These are phyloP conservation scores for Carallia pectinifolia DNA, from an alignment of 345 rosid species.

Conservation along the genomic window DNA sequence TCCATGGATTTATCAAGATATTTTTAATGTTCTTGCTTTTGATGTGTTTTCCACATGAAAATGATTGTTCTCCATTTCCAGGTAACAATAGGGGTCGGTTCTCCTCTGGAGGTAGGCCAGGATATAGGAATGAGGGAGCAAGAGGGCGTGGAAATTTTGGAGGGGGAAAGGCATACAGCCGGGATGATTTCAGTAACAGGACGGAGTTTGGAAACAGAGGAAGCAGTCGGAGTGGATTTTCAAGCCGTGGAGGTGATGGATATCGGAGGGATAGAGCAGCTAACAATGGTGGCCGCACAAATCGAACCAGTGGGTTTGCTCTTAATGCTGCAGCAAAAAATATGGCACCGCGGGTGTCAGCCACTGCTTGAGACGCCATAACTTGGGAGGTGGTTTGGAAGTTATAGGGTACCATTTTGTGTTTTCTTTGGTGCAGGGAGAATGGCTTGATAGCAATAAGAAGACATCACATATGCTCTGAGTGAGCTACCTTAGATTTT, in stretches of 20 bases:
- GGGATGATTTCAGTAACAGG: conserved; percentile 57
- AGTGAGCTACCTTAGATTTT: conserved; percentile 2
- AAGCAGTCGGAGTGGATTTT: conserved; percentile 56
- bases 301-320: conserved; percentile 37
- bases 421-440: conserved; percentile 10
- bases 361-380: conserved; percentile 42
- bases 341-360: conserved; percentile 46
- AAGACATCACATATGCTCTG: neutral
- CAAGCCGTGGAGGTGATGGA: conserved; percentile 57
- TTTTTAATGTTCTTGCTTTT: too few species aligned
- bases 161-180: conserved; percentile 59
- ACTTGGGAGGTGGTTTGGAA: conserved; percentile 1
- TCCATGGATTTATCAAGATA: neutral
- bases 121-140: conserved; percentile 67
- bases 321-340: conserved; percentile 37
- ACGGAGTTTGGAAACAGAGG: conserved; percentile 65
- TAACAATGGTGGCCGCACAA: conserved; percentile 42
- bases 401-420: conserved; percentile 3
- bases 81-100: conserved; percentile 66
- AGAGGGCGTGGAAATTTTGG: conserved; percentile 75
- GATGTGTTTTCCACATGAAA: neutral
- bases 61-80: conserved; percentile 29
- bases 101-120: conserved; percentile 52
- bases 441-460: neutral
- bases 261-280: conserved; percentile 36